Evolutionary conservation across 192 early-diverging fungal genomes (phyloP), one percentile per base, ranked within the genome.

Genomic region (Rhizoclosmatium globosum): DNA sequence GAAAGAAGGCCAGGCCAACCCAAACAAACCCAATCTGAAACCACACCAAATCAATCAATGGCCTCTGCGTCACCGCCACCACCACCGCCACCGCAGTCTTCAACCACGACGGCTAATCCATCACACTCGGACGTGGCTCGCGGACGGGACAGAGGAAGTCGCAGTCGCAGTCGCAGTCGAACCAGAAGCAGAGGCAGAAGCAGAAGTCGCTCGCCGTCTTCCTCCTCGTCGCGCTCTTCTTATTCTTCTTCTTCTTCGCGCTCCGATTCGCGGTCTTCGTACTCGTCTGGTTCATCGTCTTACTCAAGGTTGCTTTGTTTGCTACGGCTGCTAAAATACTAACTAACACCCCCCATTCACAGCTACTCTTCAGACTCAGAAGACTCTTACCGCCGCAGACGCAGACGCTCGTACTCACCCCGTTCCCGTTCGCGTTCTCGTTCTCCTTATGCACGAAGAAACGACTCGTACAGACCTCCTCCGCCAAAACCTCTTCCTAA

Each of bases 161-260:
- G 38, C 62, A 64, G 62, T 31, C 19, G 62, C 62, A 64, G 62
- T 31, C n/a, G 62, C 17, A 64, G 62, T 31, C n/a, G 62, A 31
- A 15, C 0, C 11, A 9, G 62, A 11, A 9, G 62, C n/a, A 9
- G 62, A n/a, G 0, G 21, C 62, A 13, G 62, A 57, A 1, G 15
- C 62, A 9, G 39, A 13, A 64, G 62, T 64, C 62, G 9, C 62
- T 31, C 21, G 17, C 31, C 31, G 31, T 68, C 67, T 43, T 47
- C 44, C 11, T 68, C 67, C 4, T 68, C 67, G 7, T 47, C 44
- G 31, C 47, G 44, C 9, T 19, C 41, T 44, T 45, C 41, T 44
- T 7, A 44, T 7, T n/a, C 13, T 31, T 68, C 67, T 15, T 68
- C 38, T 44, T 68, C 67, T 11, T 68, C 67, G 15, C 31, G 31